These are phyloP conservation scores for Arctium lappa DNA, from an alignment of 129 eudicot genomes.

Conservation along the genomic window DNA sequence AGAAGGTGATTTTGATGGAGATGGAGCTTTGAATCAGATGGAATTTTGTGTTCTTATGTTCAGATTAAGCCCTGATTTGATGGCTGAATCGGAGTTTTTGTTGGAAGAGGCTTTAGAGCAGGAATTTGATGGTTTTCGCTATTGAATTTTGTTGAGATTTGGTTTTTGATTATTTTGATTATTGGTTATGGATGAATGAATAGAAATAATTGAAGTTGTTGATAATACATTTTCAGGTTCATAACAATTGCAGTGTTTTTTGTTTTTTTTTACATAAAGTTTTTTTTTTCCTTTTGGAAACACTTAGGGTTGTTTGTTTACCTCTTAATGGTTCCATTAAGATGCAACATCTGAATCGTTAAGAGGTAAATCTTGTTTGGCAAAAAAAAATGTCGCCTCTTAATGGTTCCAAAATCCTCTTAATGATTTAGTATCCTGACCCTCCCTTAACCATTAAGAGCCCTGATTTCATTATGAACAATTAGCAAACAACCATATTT, in stretches of 20 bases:
- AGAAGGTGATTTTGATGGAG: constrained; percentile 55
- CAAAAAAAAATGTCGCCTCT: too few relatives aligned
- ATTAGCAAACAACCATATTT: too few relatives aligned
- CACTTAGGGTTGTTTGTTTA: too few relatives aligned
- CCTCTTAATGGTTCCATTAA: too few relatives aligned
- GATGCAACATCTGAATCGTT: too few relatives aligned
- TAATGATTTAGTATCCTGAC: too few relatives aligned
- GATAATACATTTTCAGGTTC: background rate
- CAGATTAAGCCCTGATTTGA: constrained; percentile 38
- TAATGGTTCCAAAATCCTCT: too few relatives aligned
- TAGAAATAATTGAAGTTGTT: background rate
- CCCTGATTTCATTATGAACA: too few relatives aligned
- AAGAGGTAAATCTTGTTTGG: too few relatives aligned
- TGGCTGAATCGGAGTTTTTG: constrained; percentile 13
- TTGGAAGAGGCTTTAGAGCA: constrained; percentile 16
- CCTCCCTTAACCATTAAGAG: too few relatives aligned
- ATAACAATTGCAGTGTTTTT: background rate
- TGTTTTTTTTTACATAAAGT: too few relatives aligned
- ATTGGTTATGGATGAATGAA: background rate
- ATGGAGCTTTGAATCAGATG: constrained; percentile 45
- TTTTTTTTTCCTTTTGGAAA: too few relatives aligned
- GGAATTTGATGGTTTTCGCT: background rate
- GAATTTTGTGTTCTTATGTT: constrained; percentile 56
- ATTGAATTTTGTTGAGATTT: background rate
- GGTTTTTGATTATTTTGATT: background rate